Evolutionary conservation across 1,139 yeast species (phyloP).

Genomic region (Wickerhamomyces sp.): DNA sequence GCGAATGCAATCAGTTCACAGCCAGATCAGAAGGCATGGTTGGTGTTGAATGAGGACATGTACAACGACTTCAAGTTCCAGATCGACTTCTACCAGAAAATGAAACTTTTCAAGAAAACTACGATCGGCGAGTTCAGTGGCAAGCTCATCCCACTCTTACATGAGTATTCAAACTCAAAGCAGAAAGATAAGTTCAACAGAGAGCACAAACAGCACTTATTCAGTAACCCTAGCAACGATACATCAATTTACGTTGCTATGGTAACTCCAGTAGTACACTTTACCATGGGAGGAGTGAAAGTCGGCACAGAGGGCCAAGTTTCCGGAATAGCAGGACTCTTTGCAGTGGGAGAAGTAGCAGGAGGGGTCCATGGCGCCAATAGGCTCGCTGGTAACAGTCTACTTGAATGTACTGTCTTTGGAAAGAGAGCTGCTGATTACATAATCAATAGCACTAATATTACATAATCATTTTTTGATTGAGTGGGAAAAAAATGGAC

Average conservation of each 20-base stretch:
- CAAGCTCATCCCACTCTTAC: constrained; percentile 40
- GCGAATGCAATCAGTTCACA: constrained; percentile 41
- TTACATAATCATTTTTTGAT: background rate
- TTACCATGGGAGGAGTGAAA: constrained; percentile 83
- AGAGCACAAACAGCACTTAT: constrained; percentile 26
- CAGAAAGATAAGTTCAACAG: constrained; percentile 27
- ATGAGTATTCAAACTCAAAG: constrained; percentile 41
- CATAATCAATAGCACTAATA: background rate
- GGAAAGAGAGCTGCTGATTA: constrained; percentile 44
- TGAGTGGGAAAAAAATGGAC: background rate
- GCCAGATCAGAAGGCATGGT: constrained; percentile 37
- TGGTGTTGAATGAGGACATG: constrained; percentile 33
- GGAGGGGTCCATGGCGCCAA: constrained; percentile 83
- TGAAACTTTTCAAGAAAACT: constrained; percentile 56
- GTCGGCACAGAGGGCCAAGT: constrained; percentile 47
- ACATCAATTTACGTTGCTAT: constrained; percentile 31
- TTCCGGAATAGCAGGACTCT: constrained; percentile 53
- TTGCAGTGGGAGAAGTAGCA: constrained; percentile 72
- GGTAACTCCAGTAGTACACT: constrained; percentile 75
- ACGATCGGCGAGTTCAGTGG: constrained; percentile 36
- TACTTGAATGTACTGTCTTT: constrained; percentile 77
- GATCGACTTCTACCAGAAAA: constrained; percentile 60
- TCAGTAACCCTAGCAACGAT: constrained; percentile 20
- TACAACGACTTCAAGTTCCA: constrained; percentile 38
- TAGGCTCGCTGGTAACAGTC: constrained; percentile 72